Evolutionary conservation across 1,284 basidiomycete species (phyloP), one percentile per base, ranked within the genome.

Genomic region (Cutaneotrichosporon curvatum): DNA sequence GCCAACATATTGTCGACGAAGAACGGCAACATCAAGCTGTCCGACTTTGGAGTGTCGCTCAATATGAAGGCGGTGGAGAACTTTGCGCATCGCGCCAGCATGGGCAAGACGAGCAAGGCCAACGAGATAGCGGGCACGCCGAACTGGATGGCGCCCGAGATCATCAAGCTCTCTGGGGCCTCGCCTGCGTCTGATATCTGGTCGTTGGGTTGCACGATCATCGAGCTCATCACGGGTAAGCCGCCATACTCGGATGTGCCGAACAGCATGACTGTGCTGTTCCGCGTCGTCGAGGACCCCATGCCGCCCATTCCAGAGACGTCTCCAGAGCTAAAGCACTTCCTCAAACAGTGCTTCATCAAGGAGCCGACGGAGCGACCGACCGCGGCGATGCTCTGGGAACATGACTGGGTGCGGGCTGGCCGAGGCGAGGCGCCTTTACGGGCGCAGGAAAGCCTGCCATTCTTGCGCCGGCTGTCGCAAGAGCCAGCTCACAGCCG

Each of bases 81-180:
- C 69, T 81, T 81, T 62, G 85, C 88, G 67, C 74, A 77, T 46
- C 85, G 57, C 10, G 57, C 58, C 4, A 61, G 61, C 2, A 72
- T 61, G 50, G 55, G 53, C n/a, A 48, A 45, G 9, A 31, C 46
- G 2, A 53, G 51, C 2, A 56, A 52, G 19, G 30, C 35, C 7
- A 47, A 43, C 32, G 73, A 74, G 41, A 70, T 92, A 11, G 87
- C 88, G 5, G 92, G 91, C 11, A 96, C 91, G 5, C 91, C 91
- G 4, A 94, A 96, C 62, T 96, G 91, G 91, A 96, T 96, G 90
- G 90, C 91, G 3, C 91, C 92, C 2, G 91, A 96, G 69, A 87
- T 75, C 40, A 96, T 96, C 56, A 85, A 90, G 68, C 79, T 81
- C 25, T 68, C 74, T 40, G 79, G 79, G 2, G 77, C 78, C 1